These are phyloP conservation scores for Microsporum audouinii DNA, from an alignment of 2,329 filamentous ascomycete genomes.

Conservation along the genomic window DNA sequence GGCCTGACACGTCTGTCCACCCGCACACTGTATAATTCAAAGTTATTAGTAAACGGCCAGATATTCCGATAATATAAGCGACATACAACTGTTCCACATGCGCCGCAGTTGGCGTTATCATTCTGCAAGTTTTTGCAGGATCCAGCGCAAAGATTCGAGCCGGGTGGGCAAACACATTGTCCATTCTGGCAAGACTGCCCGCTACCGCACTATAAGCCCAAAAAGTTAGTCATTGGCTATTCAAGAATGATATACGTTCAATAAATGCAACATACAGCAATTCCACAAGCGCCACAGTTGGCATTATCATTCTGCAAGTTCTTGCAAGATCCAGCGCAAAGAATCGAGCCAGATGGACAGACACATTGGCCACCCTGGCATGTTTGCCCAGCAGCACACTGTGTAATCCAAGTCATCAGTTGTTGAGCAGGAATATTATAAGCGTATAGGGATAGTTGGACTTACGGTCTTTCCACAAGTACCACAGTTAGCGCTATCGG, in stretches of 20 bases:
- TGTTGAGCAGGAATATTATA: not conserved
- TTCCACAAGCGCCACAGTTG: not conserved
- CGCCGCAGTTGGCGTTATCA: not conserved
- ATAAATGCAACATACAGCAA: not conserved
- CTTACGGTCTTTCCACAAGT: not conserved
- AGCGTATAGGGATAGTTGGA: not conserved
- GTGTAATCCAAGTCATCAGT: not conserved
- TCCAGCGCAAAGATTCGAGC: not conserved
- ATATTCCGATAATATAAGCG: too few species aligned
- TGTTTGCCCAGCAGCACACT: not conserved
- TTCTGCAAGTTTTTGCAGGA: not conserved
- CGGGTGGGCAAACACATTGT: not conserved
- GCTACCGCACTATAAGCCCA: not conserved
- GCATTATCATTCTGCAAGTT: not conserved
- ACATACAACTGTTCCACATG: not conserved
- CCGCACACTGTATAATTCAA: not conserved
- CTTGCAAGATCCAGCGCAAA: not conserved
- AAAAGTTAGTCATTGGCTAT: not conserved
- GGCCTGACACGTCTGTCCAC: not conserved
- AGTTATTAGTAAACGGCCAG: not conserved
- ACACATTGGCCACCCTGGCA: not conserved
- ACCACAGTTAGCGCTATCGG: not conserved
- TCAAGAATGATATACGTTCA: not conserved
- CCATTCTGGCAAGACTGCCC: not conserved
- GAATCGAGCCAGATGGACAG: not conserved